phyloP scores from a whole-genome alignment of 2,329 filamentous ascomycete genomes.

The Dactylellina leptospora region DNA sequence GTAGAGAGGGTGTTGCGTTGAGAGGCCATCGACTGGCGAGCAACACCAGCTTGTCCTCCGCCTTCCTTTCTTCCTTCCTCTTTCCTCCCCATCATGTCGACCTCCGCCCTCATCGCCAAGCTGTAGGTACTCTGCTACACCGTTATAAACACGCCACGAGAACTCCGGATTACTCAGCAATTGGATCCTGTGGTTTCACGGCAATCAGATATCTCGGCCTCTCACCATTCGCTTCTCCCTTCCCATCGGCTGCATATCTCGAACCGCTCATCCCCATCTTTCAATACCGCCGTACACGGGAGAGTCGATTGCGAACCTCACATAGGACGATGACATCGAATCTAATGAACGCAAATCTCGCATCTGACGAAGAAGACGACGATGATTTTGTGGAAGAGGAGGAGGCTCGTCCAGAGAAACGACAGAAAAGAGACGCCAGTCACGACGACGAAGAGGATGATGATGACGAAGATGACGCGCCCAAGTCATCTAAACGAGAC shows the following conservation, averaged over 20 bases:
- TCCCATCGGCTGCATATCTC: not conserved
- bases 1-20: slow-evolving; percentile 4
- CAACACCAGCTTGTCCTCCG: slow-evolving; percentile 32
- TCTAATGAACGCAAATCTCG: slow-evolving; percentile 29
- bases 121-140: not conserved
- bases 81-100: not conserved
- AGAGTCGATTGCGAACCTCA: too few species aligned
- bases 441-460: slow-evolving; percentile 48
- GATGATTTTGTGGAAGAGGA: slow-evolving; percentile 47
- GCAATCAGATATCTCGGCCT: not conserved
- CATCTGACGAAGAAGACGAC: slow-evolving; percentile 54
- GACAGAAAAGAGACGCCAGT: slow-evolving; percentile 29
- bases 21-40: slow-evolving; percentile 16
- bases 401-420: slow-evolving; percentile 32
- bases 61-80: not conserved
- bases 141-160: not conserved
- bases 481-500: slow-evolving; percentile 25
- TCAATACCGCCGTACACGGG: too few species aligned
- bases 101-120: not conserved
- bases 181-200: slow-evolving; percentile 30
- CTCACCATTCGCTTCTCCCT: not conserved
- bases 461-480: slow-evolving; percentile 53
- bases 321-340: slow-evolving; percentile 30
- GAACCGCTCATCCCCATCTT: slow-evolving; percentile 1
- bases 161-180: slow-evolving; percentile 24